phyloP scores from a whole-genome alignment of 2,329 filamentous ascomycete species.

The Fusarium paranaense region DNA sequence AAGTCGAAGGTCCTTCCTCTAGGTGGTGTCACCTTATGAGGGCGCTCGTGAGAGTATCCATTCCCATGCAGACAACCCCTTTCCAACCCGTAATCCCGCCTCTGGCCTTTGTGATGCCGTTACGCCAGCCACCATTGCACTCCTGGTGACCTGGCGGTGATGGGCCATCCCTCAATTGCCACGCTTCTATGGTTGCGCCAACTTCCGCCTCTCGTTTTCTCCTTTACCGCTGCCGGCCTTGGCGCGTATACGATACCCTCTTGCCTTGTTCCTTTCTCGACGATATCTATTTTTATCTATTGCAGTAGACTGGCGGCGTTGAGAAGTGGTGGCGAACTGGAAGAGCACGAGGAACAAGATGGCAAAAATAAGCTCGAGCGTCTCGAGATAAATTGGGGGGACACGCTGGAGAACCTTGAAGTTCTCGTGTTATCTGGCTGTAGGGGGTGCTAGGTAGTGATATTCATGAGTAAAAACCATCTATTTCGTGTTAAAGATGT shows the following conservation, averaged over 20 bases:
- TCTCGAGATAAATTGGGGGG: slow-evolving; percentile 8
- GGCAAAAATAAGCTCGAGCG: neutral
- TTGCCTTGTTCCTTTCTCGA: slow-evolving; percentile 14
- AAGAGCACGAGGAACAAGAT: slow-evolving; percentile 8
- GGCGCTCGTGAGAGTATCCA: neutral
- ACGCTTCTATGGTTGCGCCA: neutral
- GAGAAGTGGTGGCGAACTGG: neutral
- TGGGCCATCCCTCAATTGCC: neutral
- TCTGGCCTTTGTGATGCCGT: slow-evolving; percentile 18
- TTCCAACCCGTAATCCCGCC: slow-evolving; percentile 28
- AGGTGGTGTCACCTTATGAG: slow-evolving; percentile 58
- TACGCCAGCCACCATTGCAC: slow-evolving; percentile 40
- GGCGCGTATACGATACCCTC: slow-evolving; percentile 30
- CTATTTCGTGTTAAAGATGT: neutral
- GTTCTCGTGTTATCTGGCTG: slow-evolving; percentile 10
- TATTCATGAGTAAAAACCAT: slow-evolving; percentile 19
- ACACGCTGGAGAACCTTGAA: neutral
- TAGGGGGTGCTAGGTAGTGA: slow-evolving; percentile 24
- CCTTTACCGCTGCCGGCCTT: neutral
- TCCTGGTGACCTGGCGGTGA: slow-evolving; percentile 6
- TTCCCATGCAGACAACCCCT: slow-evolving; percentile 12
- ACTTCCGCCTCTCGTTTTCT: slow-evolving; percentile 7
- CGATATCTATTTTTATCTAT: neutral
- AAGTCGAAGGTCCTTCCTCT: slow-evolving; percentile 71
- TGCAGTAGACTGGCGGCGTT: slow-evolving; percentile 11